These are phyloP conservation scores for Purshia tridentata DNA, from an alignment of 306 rosid genomes.

Conservation along the genomic window DNA sequence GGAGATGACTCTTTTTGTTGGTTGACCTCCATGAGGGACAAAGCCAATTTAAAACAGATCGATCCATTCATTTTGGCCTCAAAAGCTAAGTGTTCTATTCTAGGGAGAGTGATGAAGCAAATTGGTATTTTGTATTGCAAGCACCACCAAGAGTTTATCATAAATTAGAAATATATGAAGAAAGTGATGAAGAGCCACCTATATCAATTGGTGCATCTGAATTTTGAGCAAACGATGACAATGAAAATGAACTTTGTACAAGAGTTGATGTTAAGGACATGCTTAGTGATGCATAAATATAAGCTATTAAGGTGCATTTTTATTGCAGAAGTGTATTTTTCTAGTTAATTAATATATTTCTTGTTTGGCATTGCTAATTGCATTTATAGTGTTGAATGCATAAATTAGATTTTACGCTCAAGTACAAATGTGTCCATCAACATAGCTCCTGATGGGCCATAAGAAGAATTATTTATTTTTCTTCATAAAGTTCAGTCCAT, in stretches of 20 bases:
- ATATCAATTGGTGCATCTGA: neutral
- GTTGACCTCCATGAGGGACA: neutral
- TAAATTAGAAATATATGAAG: neutral
- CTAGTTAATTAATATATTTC: too few relatives aligned
- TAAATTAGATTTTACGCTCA: too few relatives aligned
- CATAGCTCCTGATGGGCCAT: too few relatives aligned
- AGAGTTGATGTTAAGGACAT: neutral
- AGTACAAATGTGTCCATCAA: too few relatives aligned
- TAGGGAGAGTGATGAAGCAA: neutral
- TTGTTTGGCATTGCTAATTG: too few relatives aligned
- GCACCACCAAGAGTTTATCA: slow-evolving; percentile 6
- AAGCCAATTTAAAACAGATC: neutral
- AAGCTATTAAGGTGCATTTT: too few relatives aligned
- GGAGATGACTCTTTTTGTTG: too few relatives aligned
- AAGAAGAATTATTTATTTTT: too few relatives aligned
- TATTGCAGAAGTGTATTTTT: too few relatives aligned
- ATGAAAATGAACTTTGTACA: neutral
- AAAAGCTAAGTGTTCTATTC: slow-evolving; percentile 1
- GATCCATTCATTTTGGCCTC: neutral
- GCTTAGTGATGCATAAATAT: neutral
- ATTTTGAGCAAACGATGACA: neutral
- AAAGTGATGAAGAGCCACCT: too few relatives aligned
- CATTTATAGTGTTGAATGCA: too few relatives aligned
- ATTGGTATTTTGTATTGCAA: neutral
- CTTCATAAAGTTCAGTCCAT: too few relatives aligned